phyloP scores from a whole-genome alignment of 225 moss, liverwort and hornwort species.

The Anthoceros angustus region DNA sequence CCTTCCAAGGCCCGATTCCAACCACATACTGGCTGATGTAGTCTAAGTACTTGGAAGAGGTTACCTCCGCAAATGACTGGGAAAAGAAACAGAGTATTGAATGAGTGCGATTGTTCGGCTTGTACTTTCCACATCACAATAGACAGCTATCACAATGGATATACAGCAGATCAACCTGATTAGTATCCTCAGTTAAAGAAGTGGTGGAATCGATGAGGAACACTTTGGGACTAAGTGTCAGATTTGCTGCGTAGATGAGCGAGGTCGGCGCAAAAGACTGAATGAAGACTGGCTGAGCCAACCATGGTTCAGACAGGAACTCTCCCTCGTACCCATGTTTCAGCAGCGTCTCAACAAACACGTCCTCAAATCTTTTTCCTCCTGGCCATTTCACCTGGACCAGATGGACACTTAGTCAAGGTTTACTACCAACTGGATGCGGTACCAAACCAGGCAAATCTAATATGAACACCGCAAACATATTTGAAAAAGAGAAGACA shows the following conservation, averaged over 20 bases:
- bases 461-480: no score
- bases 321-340: constrained; percentile 43
- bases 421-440: background rate
- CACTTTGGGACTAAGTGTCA: constrained; percentile 42
- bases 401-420: background rate
- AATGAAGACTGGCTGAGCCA: constrained; percentile 49
- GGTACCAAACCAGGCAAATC: background rate
- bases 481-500: background rate
- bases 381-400: constrained; percentile 67
- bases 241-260: constrained; percentile 34
- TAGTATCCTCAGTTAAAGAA: constrained; percentile 58
- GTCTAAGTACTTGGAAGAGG: constrained; percentile 60
- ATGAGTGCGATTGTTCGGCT: background rate
- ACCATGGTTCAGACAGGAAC: constrained; percentile 57
- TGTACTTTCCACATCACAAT: background rate
- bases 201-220: constrained; percentile 43
- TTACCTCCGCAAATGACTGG: constrained; percentile 64
- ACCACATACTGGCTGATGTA: constrained; percentile 55
- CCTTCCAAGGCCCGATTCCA: constrained; percentile 87
- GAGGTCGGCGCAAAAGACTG: constrained; percentile 76
- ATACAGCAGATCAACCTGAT: constrained; percentile 29
- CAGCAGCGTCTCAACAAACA: constrained; percentile 54
- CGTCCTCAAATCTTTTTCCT: constrained; percentile 48
- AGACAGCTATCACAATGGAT: background rate
- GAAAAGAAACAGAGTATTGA: background rate